Conservation (phyloP, 2,329 filamentous ascomycete species). For the Penicillium crustosum region DNA sequence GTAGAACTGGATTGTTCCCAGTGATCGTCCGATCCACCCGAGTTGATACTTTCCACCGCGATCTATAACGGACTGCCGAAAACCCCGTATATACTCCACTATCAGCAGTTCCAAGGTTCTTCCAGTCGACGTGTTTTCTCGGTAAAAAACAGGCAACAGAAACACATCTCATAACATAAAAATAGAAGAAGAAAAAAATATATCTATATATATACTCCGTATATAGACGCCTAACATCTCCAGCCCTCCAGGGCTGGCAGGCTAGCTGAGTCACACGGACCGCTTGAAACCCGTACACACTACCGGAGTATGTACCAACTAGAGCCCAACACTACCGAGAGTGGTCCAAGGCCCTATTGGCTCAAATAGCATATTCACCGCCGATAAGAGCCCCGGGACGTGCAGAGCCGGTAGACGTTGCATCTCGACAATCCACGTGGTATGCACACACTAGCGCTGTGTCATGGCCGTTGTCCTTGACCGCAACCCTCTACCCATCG, state of each 20-base stretch:
- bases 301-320: background rate
- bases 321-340: background rate
- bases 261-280: background rate
- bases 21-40: conserved; percentile 19
- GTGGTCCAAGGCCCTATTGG: background rate
- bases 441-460: conserved; percentile 5
- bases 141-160: background rate
- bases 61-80: background rate
- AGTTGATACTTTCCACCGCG: conserved; percentile 6
- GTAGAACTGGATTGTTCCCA: conserved; percentile 10
- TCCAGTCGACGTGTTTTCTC: background rate
- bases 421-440: conserved; percentile 21
- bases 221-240: background rate
- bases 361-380: conserved; percentile 11
- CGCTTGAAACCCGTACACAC: background rate
- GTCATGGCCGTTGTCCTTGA: conserved; percentile 15
- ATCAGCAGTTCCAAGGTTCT: background rate
- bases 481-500: conserved; percentile 8
- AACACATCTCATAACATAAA: background rate
- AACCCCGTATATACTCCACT: background rate
- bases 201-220: too few species aligned
- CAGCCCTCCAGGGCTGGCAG: background rate
- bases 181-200: too few species aligned
- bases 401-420: conserved; percentile 7
- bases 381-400: conserved; percentile 9